Evolutionary conservation across 441 rosid genomes (phyloP), one percentile per base, ranked within the genome.

Genomic region (Jatropha podagrica): DNA sequence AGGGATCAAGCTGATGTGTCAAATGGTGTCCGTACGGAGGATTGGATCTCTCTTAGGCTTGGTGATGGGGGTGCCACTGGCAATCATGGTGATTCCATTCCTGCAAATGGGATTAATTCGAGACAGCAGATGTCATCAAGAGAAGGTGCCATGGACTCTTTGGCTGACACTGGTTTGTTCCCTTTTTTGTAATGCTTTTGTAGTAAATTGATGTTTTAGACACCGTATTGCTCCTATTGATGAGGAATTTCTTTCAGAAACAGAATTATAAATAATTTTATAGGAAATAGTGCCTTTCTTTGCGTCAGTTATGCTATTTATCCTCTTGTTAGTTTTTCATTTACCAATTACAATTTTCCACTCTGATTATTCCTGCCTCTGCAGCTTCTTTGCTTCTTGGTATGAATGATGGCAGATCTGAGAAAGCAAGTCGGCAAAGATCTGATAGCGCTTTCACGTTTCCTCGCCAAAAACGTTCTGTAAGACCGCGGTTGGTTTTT

Each of bases 1-100:
- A 86, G 94, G 80, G 89, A 86, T 84, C 91, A 85, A 77, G 89
- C 81, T 81, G 95, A 92, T 76, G 75, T 83, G 78, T 88, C 97
- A n/a, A 94, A 94, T 79, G 92, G 97, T 68, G 79, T 90, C 78
- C 89, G 88, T 26, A 83, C 84, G 62, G 98, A 92, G 65, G 98
- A 91, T 78, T 96, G 96, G 97, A 89, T 94, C 68, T 96, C 98
- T 74, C 97, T 96, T 75, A 90, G 94, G 76, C 94, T 96, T 72
- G 99, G 99, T 58, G 99, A 88, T 74, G 87, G 90, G 76, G 87
- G 89, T 79, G 86, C 81, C 12, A 73, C 83, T 71, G 86, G 89
- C 62, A 79, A 81, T 82, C 90, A 85, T 38, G 86, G 83, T 71
- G 91, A 91, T 40, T 74, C 89, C 54, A 76, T 79, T 46, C 44